Evolutionary conservation across 768 basidiomycete genomes (phyloP), one percentile per base, ranked within the genome.

Genomic region (Mycena leptocephala): DNA sequence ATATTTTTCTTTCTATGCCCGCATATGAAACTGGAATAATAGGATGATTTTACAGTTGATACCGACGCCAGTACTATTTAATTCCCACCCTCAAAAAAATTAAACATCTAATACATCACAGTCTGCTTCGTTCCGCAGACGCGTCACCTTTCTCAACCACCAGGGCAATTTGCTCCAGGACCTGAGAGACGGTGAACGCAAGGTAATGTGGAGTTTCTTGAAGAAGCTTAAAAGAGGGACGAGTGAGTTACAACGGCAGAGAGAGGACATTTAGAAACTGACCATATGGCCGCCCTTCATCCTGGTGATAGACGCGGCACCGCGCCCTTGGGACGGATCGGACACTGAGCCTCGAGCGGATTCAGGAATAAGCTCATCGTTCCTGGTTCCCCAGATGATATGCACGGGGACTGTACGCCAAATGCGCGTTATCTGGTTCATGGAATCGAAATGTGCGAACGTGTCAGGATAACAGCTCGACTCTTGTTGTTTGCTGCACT

Each of bases 241-340:
- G 13, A 28, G 2, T 37, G 6, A 22, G 0, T 63, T 22, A 63
- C 16, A 63, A 30, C 1, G 61, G 33, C 32, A 22, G 32, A 62
- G 4, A 70, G 43, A 18, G 53, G 43, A 22, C 33, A 24, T 33
- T 53, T 32, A 24, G 24, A 32, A 76, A 24, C 59, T 22, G 81
- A 88, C 90, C 84, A 89, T 84, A 82, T 91, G 90, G 26, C 90
- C 90, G 56, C 83, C 83, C 70, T 89, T 79, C 3, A 91, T 83
- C 66, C 81, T 86, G 22, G 83, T 85, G 5, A 90, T 86, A 41
- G 90, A 90, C 7, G 88, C 83, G 9, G 85, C 84, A 22, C 79
- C 79, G 14, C 86, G 83, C 20, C 90, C 90, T 74, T 88, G 84
- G 18, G 85, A 82, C 8, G 76, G 74, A 64, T 90, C 88, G 64